Conservation (phyloP, 163 green algal genomes). For the Chlamydomonas reinhardtii region DNA sequence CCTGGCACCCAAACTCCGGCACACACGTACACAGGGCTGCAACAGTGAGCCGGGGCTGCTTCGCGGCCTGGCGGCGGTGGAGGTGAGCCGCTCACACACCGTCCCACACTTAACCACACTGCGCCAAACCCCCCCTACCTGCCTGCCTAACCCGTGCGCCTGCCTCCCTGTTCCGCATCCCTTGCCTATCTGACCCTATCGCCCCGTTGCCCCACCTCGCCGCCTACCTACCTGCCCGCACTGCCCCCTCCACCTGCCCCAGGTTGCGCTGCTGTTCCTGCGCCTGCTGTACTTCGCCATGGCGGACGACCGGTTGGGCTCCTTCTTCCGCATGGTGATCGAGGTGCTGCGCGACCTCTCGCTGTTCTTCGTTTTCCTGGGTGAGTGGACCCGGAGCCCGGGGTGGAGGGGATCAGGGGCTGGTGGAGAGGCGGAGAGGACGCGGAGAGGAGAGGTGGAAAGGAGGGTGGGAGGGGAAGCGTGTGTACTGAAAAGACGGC, state of each 20-base stretch:
- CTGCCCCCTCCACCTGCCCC: not conserved
- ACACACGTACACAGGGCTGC: not conserved
- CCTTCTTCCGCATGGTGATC: conserved; percentile 51
- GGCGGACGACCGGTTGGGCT: conserved; percentile 45
- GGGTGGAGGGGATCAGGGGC: not conserved
- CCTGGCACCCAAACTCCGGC: too few relatives aligned
- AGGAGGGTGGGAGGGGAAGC: too few relatives aligned
- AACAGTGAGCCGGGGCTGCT: conserved; percentile 8
- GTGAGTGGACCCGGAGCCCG: not conserved
- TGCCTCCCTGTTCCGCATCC: too few relatives aligned
- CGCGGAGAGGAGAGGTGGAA: too few relatives aligned
- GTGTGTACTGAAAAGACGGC: too few relatives aligned
- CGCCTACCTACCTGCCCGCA: too few relatives aligned
- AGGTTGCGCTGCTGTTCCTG: conserved; percentile 43
- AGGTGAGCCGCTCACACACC: not conserved
- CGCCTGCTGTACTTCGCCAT: conserved; percentile 50
- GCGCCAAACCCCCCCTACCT: too few relatives aligned
- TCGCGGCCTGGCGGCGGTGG: conserved; percentile 22
- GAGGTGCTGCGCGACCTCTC: conserved; percentile 41
- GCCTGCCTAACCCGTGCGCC: too few relatives aligned
- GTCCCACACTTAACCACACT: too few relatives aligned
- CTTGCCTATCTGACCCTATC: too few relatives aligned
- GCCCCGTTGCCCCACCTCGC: too few relatives aligned
- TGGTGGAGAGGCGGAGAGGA: too few relatives aligned
- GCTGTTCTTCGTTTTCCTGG: conserved; percentile 52